These are phyloP conservation scores for Tilletia caries DNA, from an alignment of 1,284 basidiomycete genomes.

Conservation along the genomic window DNA sequence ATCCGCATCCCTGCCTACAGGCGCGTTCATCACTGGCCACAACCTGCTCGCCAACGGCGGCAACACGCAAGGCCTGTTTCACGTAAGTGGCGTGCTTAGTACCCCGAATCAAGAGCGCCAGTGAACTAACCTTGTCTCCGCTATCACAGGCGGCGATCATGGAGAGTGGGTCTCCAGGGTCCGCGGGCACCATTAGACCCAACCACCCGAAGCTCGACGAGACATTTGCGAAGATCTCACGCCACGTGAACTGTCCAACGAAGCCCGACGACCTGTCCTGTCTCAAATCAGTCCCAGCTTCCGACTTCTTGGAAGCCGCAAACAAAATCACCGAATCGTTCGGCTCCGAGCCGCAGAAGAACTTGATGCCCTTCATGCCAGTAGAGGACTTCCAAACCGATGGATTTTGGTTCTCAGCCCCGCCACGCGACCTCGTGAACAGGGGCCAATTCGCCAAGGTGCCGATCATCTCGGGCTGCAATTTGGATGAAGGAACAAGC, in stretches of 20 bases:
- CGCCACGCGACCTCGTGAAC: not conserved
- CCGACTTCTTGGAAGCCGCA: not conserved
- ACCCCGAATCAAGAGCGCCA: not conserved
- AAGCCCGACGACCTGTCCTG: not conserved
- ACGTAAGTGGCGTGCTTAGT: not conserved
- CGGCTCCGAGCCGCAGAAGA: not conserved
- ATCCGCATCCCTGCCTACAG: not conserved
- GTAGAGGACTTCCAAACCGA: constrained; percentile 7
- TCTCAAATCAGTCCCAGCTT: not conserved
- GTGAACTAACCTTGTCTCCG: not conserved
- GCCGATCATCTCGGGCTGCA: constrained; percentile 1
- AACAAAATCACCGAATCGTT: not conserved
- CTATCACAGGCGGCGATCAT: constrained; percentile 2
- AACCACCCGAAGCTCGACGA: constrained; percentile 2
- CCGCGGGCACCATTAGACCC: not conserved
- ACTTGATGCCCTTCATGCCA: not conserved
- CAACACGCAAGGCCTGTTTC: not conserved
- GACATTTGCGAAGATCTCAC: not conserved
- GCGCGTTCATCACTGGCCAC: constrained; percentile 1
- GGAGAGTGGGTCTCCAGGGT: constrained; percentile 4
- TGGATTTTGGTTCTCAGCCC: not conserved
- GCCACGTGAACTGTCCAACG: not conserved
- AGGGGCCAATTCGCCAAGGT: not conserved
- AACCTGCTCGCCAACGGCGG: not conserved
- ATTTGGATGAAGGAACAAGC: not conserved